Evolutionary conservation across 345 rosid species (phyloP).

Genomic region (Trapa bicornis): DNA sequence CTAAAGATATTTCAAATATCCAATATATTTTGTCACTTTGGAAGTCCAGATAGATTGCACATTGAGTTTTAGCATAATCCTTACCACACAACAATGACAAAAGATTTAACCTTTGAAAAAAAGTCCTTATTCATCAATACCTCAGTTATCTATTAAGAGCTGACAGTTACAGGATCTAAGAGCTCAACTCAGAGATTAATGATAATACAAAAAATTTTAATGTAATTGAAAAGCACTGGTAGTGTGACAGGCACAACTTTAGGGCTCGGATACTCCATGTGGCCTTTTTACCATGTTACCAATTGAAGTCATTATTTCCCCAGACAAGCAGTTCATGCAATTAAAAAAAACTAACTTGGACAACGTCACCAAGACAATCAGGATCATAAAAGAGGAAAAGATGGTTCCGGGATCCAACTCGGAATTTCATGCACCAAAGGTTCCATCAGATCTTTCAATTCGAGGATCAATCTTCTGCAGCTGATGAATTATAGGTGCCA

Average conservation of each 20-base stretch:
- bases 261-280: not conserved
- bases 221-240: not conserved
- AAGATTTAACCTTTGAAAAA: not conserved
- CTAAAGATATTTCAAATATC: not conserved
- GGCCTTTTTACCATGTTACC: not conserved
- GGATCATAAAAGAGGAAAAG: not conserved
- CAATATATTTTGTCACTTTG: too few species aligned
- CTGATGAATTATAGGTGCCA: constrained; percentile 80
- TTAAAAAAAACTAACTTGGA: not conserved
- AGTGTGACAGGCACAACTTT: not conserved
- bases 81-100: not conserved
- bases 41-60: not conserved
- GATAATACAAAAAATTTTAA: not conserved
- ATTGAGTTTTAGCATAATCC: not conserved
- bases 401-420: not conserved
- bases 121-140: not conserved
- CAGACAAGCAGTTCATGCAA: not conserved
- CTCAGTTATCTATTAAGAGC: not conserved
- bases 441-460: constrained; percentile 64
- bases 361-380: not conserved
- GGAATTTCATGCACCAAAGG: constrained; percentile 47
- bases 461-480: constrained; percentile 52
- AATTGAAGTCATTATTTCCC: not conserved
- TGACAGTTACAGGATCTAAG: not conserved
- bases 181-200: not conserved